Conservation (phyloP, 2,329 filamentous ascomycete genomes). For the Cladosporium sp. region DNA sequence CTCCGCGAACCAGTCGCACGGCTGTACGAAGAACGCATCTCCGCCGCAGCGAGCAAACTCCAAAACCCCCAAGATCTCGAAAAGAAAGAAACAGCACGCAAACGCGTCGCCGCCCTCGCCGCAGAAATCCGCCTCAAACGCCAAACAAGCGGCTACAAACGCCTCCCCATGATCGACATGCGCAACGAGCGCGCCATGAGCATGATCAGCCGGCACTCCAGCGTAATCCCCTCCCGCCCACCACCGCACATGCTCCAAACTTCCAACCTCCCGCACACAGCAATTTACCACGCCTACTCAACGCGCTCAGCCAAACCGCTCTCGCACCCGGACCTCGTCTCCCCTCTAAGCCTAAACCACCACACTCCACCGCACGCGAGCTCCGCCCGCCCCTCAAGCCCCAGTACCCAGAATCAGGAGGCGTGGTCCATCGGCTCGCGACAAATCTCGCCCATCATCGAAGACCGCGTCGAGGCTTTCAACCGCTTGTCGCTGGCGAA, state of each 20-base stretch:
- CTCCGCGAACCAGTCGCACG: slow-evolving; percentile 57
- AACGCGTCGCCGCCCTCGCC: slow-evolving; percentile 39
- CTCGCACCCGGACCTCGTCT: background rate
- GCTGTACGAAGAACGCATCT: slow-evolving; percentile 52
- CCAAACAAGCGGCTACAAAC: slow-evolving; percentile 31
- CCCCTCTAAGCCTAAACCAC: background rate
- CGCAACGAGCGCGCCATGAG: slow-evolving; percentile 34
- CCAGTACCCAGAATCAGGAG: slow-evolving; percentile 16
- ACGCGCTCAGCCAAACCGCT: background rate
- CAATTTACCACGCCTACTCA: background rate
- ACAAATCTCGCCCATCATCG: slow-evolving; percentile 10
- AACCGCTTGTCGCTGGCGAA: slow-evolving; percentile 7
- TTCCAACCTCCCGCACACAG: background rate
- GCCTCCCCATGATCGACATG: slow-evolving; percentile 36
- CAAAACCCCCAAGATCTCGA: slow-evolving; percentile 34
- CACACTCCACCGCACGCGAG: background rate
- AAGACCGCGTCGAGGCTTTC: slow-evolving; percentile 8
- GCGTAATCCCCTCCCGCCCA: slow-evolving; percentile 3
- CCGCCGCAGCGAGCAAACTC: slow-evolving; percentile 22
- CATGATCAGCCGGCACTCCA: slow-evolving; percentile 21
- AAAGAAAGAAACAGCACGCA: slow-evolving; percentile 35
- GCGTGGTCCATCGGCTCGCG: slow-evolving; percentile 14
- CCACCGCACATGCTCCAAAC: background rate
- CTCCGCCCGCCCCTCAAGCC: slow-evolving; percentile 14
- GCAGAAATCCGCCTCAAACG: slow-evolving; percentile 38